Conservation (phyloP, 352 stramenopile species). For the Phytopythium chamaehyphon region DNA sequence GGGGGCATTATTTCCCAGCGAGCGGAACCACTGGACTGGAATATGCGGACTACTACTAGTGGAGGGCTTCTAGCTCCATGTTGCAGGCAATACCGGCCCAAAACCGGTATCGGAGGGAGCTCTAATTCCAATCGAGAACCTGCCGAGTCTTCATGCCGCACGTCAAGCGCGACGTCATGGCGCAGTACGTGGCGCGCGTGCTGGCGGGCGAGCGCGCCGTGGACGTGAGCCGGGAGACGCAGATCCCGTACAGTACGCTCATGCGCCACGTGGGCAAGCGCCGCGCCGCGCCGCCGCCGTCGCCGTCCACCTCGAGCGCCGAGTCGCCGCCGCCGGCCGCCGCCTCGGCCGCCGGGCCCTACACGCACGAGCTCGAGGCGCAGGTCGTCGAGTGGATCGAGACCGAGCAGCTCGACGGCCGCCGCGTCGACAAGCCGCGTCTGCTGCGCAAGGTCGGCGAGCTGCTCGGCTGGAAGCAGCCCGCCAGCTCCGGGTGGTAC, state of each 20-base stretch:
- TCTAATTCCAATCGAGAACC: too few species aligned
- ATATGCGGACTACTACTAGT: neutral
- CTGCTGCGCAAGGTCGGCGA: constrained; percentile 11
- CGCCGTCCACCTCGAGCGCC: neutral
- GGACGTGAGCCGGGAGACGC: constrained; percentile 10
- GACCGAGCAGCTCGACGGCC: constrained; percentile 7
- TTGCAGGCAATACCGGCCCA: too few species aligned
- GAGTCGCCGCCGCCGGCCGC: neutral
- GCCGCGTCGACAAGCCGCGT: constrained; percentile 8
- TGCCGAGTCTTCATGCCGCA: too few species aligned
- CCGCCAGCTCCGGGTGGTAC: constrained; percentile 8
- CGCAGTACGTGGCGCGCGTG: constrained; percentile 11
- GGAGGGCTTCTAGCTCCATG: too few species aligned
- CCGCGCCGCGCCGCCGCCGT: neutral
- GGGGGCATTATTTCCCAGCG: constrained; percentile 1
- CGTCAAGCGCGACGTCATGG: constrained; percentile 12
- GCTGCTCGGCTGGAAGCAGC: constrained; percentile 5
- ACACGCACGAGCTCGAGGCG: constrained; percentile 8
- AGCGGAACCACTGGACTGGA: neutral
- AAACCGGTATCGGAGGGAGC: too few species aligned
- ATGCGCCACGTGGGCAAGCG: constrained; percentile 5
- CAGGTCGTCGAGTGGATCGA: constrained; percentile 11
- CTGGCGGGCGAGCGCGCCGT: constrained; percentile 12
- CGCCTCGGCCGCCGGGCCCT: neutral
- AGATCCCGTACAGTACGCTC: constrained; percentile 17